These are phyloP conservation scores for Ceratobasidium sp. DNA, from an alignment of 1,284 basidiomycete species.

Conservation along the genomic window DNA sequence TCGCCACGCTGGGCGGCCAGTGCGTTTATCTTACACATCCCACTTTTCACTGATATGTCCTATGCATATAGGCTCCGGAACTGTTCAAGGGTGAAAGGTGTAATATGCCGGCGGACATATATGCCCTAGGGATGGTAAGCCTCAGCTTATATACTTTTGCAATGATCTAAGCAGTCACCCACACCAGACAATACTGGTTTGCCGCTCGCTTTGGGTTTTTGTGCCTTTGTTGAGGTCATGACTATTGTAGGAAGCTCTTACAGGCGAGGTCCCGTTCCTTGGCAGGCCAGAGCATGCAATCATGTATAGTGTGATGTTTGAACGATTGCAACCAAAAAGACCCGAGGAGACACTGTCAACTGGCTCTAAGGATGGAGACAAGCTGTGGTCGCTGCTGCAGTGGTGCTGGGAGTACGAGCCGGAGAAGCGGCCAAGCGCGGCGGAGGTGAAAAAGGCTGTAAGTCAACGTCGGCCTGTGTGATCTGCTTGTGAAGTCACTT, in stretches of 20 bases:
- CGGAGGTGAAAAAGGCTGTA: background rate
- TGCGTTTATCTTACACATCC: no score
- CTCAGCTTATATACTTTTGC: background rate
- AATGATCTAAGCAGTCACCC: no score
- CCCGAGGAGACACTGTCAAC: background rate
- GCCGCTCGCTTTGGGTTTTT: background rate
- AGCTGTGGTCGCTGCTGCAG: background rate
- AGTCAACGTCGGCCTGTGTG: background rate
- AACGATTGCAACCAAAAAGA: background rate
- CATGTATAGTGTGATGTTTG: background rate
- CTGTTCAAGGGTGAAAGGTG: background rate
- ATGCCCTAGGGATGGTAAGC: slow-evolving; percentile 10
- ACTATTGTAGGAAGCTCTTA: background rate
- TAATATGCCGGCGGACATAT: background rate
- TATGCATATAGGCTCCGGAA: background rate
- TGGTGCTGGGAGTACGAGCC: background rate
- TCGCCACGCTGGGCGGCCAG: slow-evolving; percentile 3
- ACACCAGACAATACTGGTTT: slow-evolving; percentile 1
- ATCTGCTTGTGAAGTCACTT: no score
- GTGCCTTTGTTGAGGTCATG: background rate
- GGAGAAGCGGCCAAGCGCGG: background rate
- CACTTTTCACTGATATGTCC: background rate
- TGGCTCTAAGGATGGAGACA: background rate
- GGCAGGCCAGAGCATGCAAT: background rate
- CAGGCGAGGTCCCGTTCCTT: background rate